Base-by-base conservation (phyloP, 805 yeast species). In the Pichia nanzhaoensis region DNA sequence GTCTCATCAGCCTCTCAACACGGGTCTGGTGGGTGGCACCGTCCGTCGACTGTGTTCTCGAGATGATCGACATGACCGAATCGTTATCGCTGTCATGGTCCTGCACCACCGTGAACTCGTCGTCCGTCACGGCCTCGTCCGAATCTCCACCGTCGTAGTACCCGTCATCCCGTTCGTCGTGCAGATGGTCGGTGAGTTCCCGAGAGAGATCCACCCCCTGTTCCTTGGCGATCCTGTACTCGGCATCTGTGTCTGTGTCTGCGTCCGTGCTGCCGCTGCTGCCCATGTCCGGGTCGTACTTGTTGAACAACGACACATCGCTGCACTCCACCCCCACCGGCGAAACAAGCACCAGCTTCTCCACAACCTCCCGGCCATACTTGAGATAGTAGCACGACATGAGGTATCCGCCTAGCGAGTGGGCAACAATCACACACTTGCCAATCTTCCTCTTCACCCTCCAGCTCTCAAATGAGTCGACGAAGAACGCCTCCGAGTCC, bases 321-420 rank as follows among this genome's bases (percentile, higher is more conserved):
- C 71, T 79, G 39, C 84, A 69, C 52, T 84, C 93, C 14, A 84
- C 80, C 1, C 95, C 95, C 1, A 81, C 84, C 0, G 95, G 95
- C 0, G 89, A 82, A 3, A 84, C 68, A 34, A 85, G 64, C 4
- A 82, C 68, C 51, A 85, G 59, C 47, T 77, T 75, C n/a, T 70
- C 64, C 12, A 85, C 69, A 5, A 51, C 39, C 1, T 66, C 60
- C 0, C 74, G 60, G 0, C 87, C 84, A 52, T 79, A 70, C 48
- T 69, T 77, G 39, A 79, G 56, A 12, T 84, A 71, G 55, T 82
- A 84, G n/a, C 80, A 74, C 43, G 74, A 77, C 1, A 84, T 74
- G 60, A 88, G 66, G 55, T 83, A 81, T 0, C 87, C 93, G 36
- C 95, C 95, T 54, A 77, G 77, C 0, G 95, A 85, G 59, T 85